Evolutionary conservation across 352 stramenopile species (phyloP).

Genomic region (Globisporangium takayamanum): DNA sequence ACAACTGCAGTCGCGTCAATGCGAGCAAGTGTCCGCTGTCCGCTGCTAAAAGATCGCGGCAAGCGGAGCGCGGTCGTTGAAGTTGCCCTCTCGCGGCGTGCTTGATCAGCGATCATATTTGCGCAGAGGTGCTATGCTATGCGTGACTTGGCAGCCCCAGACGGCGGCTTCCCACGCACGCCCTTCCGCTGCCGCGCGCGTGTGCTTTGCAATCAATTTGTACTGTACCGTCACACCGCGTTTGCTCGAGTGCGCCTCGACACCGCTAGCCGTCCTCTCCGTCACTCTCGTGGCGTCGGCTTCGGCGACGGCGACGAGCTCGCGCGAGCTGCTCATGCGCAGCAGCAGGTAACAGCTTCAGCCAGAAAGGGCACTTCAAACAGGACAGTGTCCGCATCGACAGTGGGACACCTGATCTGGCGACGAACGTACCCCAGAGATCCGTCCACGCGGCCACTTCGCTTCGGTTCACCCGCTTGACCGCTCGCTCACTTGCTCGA

Average conservation of each 20-base stretch:
- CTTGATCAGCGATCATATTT: not conserved
- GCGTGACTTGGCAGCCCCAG: not conserved
- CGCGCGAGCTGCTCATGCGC: no score
- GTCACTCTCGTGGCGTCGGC: no score
- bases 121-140: not conserved
- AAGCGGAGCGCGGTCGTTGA: not conserved
- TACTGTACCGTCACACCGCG: no score
- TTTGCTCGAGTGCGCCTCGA: no score
- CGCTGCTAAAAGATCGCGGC: not conserved
- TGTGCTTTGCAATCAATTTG: not conserved
- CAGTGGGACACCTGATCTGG: slow-evolving; percentile 11
- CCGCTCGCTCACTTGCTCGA: no score
- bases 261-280: not conserved
- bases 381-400: slow-evolving; percentile 1
- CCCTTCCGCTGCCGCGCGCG: not conserved
- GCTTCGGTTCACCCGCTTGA: no score
- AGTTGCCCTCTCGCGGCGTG: no score
- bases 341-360: no score
- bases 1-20: not conserved
- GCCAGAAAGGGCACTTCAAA: no score
- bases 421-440: slow-evolving; percentile 5
- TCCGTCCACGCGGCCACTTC: no score
- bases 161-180: not conserved
- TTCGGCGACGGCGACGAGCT: no score
- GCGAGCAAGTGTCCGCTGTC: not conserved